These are phyloP conservation scores for Linanthus parryae DNA, from an alignment of 148 eudicot genomes.

Conservation along the genomic window DNA sequence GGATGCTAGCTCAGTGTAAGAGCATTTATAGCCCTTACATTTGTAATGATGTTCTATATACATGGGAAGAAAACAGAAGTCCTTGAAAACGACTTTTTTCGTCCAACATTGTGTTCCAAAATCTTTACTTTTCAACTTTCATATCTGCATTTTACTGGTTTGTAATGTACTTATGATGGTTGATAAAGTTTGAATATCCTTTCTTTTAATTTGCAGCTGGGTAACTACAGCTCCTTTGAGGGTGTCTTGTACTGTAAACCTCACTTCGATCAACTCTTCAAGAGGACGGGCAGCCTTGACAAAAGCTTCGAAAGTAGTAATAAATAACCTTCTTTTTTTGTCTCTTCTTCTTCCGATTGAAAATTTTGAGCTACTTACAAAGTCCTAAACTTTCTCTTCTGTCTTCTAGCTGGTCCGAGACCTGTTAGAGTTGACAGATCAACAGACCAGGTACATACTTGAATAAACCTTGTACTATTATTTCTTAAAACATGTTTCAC, in stretches of 20 bases:
- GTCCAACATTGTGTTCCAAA: too few relatives aligned
- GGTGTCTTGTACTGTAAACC: conserved; percentile 93
- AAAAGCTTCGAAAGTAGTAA: conserved; percentile 82
- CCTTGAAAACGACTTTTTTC: too few relatives aligned
- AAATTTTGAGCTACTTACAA: too few relatives aligned
- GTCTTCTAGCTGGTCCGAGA: conserved; percentile 56
- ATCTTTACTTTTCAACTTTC: too few relatives aligned
- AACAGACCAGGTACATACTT: conserved; percentile 40
- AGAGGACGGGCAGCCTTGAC: conserved; percentile 89
- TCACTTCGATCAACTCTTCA: conserved; percentile 84
- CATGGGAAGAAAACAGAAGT: too few relatives aligned
- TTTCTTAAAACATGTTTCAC: neutral
- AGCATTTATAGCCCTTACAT: too few relatives aligned
- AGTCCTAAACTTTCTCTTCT: too few relatives aligned
- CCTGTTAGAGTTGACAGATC: conserved; percentile 58
- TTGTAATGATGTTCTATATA: too few relatives aligned
- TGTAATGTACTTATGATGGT: too few relatives aligned
- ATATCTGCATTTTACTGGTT: neutral
- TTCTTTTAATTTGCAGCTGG: conserved; percentile 68
- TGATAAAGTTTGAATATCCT: too few relatives aligned
- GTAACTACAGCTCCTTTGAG: conserved; percentile 77
- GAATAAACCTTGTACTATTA: neutral
- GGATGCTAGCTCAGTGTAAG: too few relatives aligned
- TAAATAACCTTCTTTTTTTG: neutral
- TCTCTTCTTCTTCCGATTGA: neutral